phyloP scores from a whole-genome alignment of 345 rosid species.

The Litchi chinensis region DNA sequence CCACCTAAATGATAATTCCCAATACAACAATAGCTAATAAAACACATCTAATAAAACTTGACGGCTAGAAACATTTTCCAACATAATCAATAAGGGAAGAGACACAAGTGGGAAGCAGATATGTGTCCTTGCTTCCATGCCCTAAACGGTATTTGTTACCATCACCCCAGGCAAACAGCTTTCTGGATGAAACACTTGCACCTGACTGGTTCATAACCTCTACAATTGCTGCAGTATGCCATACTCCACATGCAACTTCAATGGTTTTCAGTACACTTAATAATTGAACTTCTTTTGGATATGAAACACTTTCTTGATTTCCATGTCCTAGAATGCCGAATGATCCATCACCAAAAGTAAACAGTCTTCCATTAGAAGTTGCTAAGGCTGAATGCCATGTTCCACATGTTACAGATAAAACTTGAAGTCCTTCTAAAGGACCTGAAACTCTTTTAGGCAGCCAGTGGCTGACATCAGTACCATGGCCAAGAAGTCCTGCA shows the following conservation, averaged over 20 bases:
- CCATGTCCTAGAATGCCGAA: conserved; percentile 95
- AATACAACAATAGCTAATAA: no score
- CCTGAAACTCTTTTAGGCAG: conserved; percentile 88
- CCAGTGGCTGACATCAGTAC: conserved; percentile 87
- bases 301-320: conserved; percentile 64
- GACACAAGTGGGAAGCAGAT: conserved; percentile 81
- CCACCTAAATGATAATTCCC: no score
- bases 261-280: conserved; percentile 70
- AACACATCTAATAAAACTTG: no score
- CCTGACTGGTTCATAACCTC: conserved; percentile 72
- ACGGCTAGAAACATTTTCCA: no score
- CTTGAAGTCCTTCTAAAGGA: conserved; percentile 87
- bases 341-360: conserved; percentile 92
- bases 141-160: conserved; percentile 90
- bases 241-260: conserved; percentile 91
- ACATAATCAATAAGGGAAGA: conserved; percentile 72
- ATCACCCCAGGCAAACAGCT: conserved; percentile 97
- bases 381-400: conserved; percentile 93
- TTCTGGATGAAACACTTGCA: conserved; percentile 50
- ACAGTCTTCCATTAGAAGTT: conserved; percentile 83
- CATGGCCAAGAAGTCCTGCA: conserved; percentile 87
- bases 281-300: conserved; percentile 78
- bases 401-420: conserved; percentile 84
- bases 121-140: conserved; percentile 85
- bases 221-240: conserved; percentile 98